These are phyloP conservation scores for Claviceps quebecensis DNA, from an alignment of 2,329 filamentous ascomycete genomes.

Conservation along the genomic window DNA sequence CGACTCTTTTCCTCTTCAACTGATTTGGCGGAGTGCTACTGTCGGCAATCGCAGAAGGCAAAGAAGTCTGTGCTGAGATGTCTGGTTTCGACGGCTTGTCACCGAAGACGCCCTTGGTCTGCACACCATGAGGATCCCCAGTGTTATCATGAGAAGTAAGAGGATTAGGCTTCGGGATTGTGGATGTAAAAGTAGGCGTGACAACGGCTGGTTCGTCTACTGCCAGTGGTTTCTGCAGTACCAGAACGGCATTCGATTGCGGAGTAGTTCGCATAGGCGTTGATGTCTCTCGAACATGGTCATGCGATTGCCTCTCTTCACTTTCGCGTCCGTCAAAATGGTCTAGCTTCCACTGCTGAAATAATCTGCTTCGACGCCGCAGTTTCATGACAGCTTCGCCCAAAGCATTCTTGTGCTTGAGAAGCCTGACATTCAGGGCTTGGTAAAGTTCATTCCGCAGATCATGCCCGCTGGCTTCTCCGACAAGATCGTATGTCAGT, in stretches of 20 bases:
- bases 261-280: not conserved
- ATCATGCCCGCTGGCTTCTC: constrained; percentile 14
- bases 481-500: constrained; percentile 39
- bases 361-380: constrained; percentile 35
- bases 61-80: not conserved
- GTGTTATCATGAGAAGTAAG: not conserved
- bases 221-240: not conserved
- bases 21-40: constrained; percentile 10
- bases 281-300: not conserved
- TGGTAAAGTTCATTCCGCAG: constrained; percentile 32
- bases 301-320: not conserved
- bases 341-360: constrained; percentile 19
- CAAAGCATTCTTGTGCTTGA: constrained; percentile 45
- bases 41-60: not conserved
- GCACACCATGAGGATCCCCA: not conserved
- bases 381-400: constrained; percentile 43
- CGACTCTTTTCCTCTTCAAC: constrained; percentile 16
- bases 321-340: constrained; percentile 1
- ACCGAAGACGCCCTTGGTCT: not conserved
- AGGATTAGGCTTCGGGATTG: not conserved
- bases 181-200: not conserved
- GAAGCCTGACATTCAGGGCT: constrained; percentile 41
- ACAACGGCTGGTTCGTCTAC: not conserved
- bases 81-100: not conserved
- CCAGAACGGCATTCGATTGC: not conserved